Conservation (phyloP, 2,329 filamentous ascomycete genomes). For the Mariannaea sp. region DNA sequence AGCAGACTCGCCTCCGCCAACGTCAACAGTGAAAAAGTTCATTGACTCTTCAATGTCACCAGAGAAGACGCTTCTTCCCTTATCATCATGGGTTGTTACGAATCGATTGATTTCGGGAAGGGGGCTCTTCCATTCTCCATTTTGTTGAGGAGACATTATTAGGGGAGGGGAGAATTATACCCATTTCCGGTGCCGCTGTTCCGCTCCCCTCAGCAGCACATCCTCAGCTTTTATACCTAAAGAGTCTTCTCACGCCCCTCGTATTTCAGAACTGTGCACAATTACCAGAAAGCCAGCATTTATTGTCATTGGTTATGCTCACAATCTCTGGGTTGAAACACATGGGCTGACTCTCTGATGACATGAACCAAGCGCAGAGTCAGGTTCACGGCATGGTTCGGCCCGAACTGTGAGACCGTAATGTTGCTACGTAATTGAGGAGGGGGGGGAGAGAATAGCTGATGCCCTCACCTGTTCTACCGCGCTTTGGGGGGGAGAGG, state of each 20-base stretch:
- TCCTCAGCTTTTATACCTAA: too few species aligned
- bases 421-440: not conserved
- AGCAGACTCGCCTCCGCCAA: not conserved
- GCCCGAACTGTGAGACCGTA: not conserved
- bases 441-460: not conserved
- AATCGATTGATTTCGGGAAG: slow-evolving; percentile 5
- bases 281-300: too few species aligned
- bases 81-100: slow-evolving; percentile 3
- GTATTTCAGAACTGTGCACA: too few species aligned
- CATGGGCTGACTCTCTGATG: not conserved
- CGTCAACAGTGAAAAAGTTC: not conserved
- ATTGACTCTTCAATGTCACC: not conserved
- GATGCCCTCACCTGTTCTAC: not conserved
- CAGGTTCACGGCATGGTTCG: slow-evolving; percentile 4
- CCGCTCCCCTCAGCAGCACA: too few species aligned
- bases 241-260: too few species aligned
- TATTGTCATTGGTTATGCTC: too few species aligned
- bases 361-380: too few species aligned
- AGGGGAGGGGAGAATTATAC: not conserved
- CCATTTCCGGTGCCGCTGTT: too few species aligned
- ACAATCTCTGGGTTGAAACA: not conserved
- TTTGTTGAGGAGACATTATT: slow-evolving; percentile 2
- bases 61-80: slow-evolving; percentile 2
- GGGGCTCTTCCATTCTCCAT: not conserved
- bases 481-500: too few species aligned